Conservation (phyloP, 164 flowering plant genomes). For the Euptelea pleiosperma region DNA sequence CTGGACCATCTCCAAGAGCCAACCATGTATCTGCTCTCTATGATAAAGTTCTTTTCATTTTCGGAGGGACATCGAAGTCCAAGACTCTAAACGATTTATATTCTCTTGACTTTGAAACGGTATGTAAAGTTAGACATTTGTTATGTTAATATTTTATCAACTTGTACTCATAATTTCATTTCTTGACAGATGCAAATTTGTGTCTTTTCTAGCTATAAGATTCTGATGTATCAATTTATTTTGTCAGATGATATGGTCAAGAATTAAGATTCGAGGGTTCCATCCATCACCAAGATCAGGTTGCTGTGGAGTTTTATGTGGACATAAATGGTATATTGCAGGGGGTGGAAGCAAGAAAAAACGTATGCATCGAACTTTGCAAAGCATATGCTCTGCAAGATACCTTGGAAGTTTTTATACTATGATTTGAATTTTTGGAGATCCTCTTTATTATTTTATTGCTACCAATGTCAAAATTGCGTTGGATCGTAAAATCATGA, state of each 20-base stretch:
- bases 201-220: not conserved
- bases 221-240: slow-evolving; percentile 2
- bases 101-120: slow-evolving; percentile 95
- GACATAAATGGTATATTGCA: slow-evolving; percentile 93
- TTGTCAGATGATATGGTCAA: slow-evolving; percentile 91
- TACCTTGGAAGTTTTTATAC: not conserved
- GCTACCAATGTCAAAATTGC: too few species aligned
- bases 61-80: slow-evolving; percentile 89
- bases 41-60: slow-evolving; percentile 68
- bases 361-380: slow-evolving; percentile 40
- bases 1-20: slow-evolving; percentile 87
- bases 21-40: slow-evolving; percentile 89
- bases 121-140: slow-evolving; percentile 26
- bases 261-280: slow-evolving; percentile 72
- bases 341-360: slow-evolving; percentile 97
- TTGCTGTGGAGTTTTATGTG: slow-evolving; percentile 83
- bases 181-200: not conserved
- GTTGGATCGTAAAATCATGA: too few species aligned
- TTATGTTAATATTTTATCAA: not conserved
- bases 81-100: slow-evolving; percentile 79
- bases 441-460: not conserved
- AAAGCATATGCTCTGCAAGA: not conserved
- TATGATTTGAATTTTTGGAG: slow-evolving; percentile 5
- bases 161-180: slow-evolving; percentile 2
- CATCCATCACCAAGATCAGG: slow-evolving; percentile 97